Conservation (phyloP, 1,139 yeast genomes). For the Suhomyces coccinellae region DNA sequence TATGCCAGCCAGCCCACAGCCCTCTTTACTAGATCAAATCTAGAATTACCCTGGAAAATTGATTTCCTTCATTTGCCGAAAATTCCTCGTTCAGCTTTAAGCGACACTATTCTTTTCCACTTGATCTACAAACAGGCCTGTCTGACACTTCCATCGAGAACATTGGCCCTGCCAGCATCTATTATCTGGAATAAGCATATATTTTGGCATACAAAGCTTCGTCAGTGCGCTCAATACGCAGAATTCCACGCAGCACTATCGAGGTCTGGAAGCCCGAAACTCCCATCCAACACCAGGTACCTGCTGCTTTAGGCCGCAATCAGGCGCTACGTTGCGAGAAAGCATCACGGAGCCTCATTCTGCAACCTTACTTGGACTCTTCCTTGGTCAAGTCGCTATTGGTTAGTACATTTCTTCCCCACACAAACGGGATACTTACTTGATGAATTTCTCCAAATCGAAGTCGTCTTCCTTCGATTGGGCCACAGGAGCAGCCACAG, state of each 20-base stretch:
- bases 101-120: no score
- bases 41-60: no score
- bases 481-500: constrained; percentile 29
- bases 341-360: neutral
- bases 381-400: constrained; percentile 45
- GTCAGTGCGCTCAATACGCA: neutral
- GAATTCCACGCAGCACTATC: neutral
- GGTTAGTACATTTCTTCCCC: constrained; percentile 28
- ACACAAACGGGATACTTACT: constrained; percentile 39
- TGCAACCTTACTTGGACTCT: constrained; percentile 31
- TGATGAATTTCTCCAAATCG: constrained; percentile 60
- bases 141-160: neutral
- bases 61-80: no score
- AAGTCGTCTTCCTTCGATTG: constrained; percentile 51
- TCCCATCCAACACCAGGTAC: neutral
- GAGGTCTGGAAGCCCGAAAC: neutral
- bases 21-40: no score
- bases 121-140: neutral
- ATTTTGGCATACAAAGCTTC: neutral
- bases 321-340: neutral
- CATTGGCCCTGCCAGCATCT: no score
- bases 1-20: no score
- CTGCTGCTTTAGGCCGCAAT: neutral
- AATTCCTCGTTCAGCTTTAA: no score
- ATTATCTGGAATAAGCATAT: neutral